Evolutionary conservation across 2,329 filamentous ascomycete species (phyloP).

Genomic region (Lasiodiplodia sp.): DNA sequence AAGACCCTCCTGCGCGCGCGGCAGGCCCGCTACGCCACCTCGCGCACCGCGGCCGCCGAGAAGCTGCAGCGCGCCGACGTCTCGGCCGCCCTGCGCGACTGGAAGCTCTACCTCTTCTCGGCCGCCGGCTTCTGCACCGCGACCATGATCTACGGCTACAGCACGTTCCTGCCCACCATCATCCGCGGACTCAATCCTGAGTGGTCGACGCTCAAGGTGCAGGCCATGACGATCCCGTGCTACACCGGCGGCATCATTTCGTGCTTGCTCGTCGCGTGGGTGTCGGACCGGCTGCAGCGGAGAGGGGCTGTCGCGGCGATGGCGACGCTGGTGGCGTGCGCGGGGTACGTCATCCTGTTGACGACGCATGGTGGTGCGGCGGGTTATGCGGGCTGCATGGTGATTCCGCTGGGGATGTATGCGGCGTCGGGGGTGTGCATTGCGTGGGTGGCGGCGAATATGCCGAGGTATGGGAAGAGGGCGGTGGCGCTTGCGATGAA

Average conservation of each 20-base stretch:
- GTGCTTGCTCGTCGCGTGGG: slow-evolving; percentile 70
- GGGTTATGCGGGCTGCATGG: slow-evolving; percentile 78
- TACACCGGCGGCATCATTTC: slow-evolving; percentile 75
- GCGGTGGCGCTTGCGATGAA: slow-evolving; percentile 76
- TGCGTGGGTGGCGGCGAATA: slow-evolving; percentile 70
- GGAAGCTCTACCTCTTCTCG: slow-evolving; percentile 77
- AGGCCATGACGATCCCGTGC: slow-evolving; percentile 80
- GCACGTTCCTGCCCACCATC: slow-evolving; percentile 80
- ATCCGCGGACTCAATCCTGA: slow-evolving; percentile 70
- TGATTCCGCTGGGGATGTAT: slow-evolving; percentile 78
- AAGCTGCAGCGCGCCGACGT: slow-evolving; percentile 70
- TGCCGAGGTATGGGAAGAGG: slow-evolving; percentile 77
- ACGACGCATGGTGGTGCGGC: slow-evolving; percentile 66
- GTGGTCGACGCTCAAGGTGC: slow-evolving; percentile 71
- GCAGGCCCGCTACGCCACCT: slow-evolving; percentile 57
- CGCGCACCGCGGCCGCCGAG: slow-evolving; percentile 56
- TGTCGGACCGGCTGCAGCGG: slow-evolving; percentile 72
- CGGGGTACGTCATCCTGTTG: slow-evolving; percentile 60
- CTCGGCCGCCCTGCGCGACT: slow-evolving; percentile 71
- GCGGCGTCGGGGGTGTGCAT: slow-evolving; percentile 63
- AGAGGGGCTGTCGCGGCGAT: slow-evolving; percentile 66
- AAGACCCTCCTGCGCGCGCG: slow-evolving; percentile 63
- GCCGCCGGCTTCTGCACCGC: slow-evolving; percentile 75
- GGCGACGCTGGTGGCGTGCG: slow-evolving; percentile 70
- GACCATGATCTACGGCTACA: slow-evolving; percentile 80